phyloP scores from a whole-genome alignment of 2,329 filamentous ascomycete genomes.

The Epichloe coenophiala region DNA sequence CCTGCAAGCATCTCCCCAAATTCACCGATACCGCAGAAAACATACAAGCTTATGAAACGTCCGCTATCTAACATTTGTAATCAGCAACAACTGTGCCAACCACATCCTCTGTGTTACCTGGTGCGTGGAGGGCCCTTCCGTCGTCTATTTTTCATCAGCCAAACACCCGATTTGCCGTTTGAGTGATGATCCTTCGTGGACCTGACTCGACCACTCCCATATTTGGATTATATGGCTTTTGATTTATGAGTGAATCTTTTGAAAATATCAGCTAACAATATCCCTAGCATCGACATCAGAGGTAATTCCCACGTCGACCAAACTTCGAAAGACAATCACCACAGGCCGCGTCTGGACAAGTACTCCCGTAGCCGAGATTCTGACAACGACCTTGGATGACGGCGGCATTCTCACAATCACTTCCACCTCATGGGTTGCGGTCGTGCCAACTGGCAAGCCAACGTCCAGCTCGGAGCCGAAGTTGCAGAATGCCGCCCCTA shows the following conservation, averaged over 20 bases:
- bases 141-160: neutral
- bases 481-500: slow-evolving; percentile 24
- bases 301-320: slow-evolving; percentile 7
- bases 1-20: neutral
- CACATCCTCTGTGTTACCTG: slow-evolving; percentile 1
- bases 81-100: neutral
- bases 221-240: neutral
- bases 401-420: slow-evolving; percentile 33
- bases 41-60: neutral
- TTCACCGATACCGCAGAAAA: neutral
- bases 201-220: neutral
- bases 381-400: slow-evolving; percentile 31
- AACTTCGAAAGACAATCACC: slow-evolving; percentile 18
- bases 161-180: neutral
- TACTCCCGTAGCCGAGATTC: slow-evolving; percentile 23
- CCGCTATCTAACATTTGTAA: neutral
- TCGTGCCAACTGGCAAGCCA: slow-evolving; percentile 22
- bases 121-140: neutral
- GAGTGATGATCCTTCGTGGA: neutral
- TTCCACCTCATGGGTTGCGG: slow-evolving; percentile 34
- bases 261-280: slow-evolving; percentile 8
- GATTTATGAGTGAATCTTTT: neutral
- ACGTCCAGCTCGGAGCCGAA: slow-evolving; percentile 17
- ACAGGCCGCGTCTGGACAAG: slow-evolving; percentile 21
- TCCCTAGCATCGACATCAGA: neutral